Evolutionary conservation across 2,329 filamentous ascomycete species (phyloP).

Genomic region (Chaetomiaceae sp.): DNA sequence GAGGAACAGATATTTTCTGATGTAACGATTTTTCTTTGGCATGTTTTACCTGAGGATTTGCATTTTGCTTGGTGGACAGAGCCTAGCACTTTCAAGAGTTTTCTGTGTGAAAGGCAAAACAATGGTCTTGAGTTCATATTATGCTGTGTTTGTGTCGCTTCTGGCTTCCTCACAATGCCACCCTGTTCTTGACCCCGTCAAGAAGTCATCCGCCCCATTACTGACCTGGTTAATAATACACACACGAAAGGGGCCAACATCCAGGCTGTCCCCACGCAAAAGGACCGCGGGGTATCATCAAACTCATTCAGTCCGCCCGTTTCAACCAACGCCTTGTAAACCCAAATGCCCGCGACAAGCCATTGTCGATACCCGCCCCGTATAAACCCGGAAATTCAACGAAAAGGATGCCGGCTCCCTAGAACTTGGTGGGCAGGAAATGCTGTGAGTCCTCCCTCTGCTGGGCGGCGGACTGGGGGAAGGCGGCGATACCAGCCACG

Average conservation of each 20-base stretch:
- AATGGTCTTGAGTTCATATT: no score
- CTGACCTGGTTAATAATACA: background rate
- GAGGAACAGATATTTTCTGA: no score
- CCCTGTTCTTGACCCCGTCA: no score
- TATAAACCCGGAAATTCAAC: background rate
- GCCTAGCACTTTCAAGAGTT: no score
- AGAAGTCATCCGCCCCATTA: background rate
- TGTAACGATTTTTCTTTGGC: no score
- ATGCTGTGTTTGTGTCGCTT: no score
- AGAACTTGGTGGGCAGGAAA: constrained; percentile 26
- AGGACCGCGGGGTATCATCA: constrained; percentile 16
- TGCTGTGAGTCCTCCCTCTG: constrained; percentile 62
- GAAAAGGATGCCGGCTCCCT: background rate
- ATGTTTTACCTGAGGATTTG: no score
- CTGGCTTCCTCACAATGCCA: no score
- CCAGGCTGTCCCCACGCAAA: background rate
- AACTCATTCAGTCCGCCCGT: background rate
- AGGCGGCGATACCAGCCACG: constrained; percentile 70
- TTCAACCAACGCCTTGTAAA: constrained; percentile 15
- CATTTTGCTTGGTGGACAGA: background rate
- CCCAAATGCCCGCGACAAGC: background rate
- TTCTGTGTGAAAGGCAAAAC: no score
- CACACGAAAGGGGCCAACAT: background rate
- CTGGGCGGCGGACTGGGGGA: constrained; percentile 63
- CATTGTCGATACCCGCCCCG: background rate